Percentiles rank a stretch among this genome's conserved stretches.
Evolutionary conservation across 129 eudicot genomes (phyloP).

Genomic region (Calendula officinalis): DNA sequence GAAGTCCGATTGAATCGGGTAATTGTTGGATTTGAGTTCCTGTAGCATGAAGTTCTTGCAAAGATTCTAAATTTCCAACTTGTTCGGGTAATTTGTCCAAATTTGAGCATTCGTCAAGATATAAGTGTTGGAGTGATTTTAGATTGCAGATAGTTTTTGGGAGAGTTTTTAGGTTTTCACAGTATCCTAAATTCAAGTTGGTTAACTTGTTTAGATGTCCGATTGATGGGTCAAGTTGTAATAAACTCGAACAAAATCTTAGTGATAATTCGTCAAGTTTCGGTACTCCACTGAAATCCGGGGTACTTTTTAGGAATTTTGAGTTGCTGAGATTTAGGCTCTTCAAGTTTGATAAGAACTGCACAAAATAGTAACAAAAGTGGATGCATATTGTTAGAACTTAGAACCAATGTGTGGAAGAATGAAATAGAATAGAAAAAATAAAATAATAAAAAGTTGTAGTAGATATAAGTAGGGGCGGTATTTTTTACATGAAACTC

Average conservation of each 20-base stretch:
- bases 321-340: constrained; percentile 29
- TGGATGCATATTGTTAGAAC: no score
- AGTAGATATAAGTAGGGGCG: no score
- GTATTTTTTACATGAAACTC: no score
- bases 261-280: constrained; percentile 29
- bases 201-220: constrained; percentile 28
- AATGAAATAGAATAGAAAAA: constrained; percentile 6
- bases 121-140: constrained; percentile 17
- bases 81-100: constrained; percentile 22
- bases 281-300: constrained; percentile 25
- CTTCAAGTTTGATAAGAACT: constrained; percentile 32
- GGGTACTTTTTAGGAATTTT: constrained; percentile 12
- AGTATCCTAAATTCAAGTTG: constrained; percentile 27
- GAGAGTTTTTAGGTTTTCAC: constrained; percentile 28
- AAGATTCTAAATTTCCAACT: constrained; percentile 14
- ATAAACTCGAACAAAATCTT: constrained; percentile 24
- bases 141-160: constrained; percentile 26
- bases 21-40: constrained; percentile 2
- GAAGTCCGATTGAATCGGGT: constrained; percentile 18
- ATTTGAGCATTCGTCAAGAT: constrained; percentile 15
- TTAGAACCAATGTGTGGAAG: not conserved
- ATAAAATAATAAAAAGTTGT: no score
- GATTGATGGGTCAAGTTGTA: constrained; percentile 33
- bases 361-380: not conserved
- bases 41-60: constrained; percentile 9